phyloP scores from a whole-genome alignment of 2,329 filamentous ascomycete species.

The Penicillium sp. region DNA sequence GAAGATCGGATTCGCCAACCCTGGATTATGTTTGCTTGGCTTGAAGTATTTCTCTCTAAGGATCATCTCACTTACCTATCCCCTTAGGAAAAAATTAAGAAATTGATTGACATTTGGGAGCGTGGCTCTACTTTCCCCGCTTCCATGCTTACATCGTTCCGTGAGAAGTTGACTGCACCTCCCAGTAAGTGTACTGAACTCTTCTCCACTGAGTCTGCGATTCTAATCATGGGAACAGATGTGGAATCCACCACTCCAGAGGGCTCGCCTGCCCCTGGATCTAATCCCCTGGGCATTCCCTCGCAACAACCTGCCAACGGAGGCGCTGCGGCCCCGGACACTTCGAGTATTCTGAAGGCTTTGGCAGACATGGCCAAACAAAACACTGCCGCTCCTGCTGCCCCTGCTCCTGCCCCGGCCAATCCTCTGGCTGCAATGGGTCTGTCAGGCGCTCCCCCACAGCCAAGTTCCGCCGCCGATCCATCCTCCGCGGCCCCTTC shows the following conservation, averaged over 20 bases:
- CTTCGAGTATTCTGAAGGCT: conserved; percentile 65
- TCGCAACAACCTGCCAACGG: conserved; percentile 23
- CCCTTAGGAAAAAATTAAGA: conserved; percentile 85
- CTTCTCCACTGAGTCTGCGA: conserved; percentile 8
- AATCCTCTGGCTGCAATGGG: conserved; percentile 48
- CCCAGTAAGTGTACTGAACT: conserved; percentile 55
- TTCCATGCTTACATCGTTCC: conserved; percentile 74
- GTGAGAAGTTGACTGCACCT: conserved; percentile 65
- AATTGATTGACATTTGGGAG: conserved; percentile 96
- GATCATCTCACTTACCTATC: conserved; percentile 48
- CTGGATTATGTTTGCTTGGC: background rate
- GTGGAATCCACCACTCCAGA: conserved; percentile 63
- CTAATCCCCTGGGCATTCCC: conserved; percentile 36
- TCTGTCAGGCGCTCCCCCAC: conserved; percentile 41
- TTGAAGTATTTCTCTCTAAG: conserved; percentile 24
- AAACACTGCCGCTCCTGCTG: conserved; percentile 51
- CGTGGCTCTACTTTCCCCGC: conserved; percentile 85
- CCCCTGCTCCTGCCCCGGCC: conserved; percentile 28
- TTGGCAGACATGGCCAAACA: conserved; percentile 76
- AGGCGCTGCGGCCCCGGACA: conserved; percentile 46
- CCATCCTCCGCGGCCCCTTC: conserved; percentile 44
- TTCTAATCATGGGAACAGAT: conserved; percentile 46
- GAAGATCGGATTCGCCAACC: too few species aligned
- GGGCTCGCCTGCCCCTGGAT: conserved; percentile 46
- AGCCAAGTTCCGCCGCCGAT: conserved; percentile 41